Evolutionary conservation across 495 filamentous ascomycete species (phyloP).

Genomic region (Friedmanniomyces endolithicus): DNA sequence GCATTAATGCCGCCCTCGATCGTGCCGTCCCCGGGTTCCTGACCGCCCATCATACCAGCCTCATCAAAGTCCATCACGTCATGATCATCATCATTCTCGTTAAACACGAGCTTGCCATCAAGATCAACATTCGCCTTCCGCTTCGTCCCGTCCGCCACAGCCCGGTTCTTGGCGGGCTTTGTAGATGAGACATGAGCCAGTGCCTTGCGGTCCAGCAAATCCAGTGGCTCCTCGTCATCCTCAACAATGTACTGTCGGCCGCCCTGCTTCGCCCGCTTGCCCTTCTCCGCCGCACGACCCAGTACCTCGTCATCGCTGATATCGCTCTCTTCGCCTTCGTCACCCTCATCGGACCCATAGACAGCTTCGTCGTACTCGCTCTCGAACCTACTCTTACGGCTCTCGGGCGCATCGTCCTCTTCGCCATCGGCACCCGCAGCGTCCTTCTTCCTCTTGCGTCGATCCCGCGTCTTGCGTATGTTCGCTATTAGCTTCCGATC

Average conservation of each 20-base stretch:
- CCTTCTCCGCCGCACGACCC: conserved; percentile 34
- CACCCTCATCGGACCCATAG: conserved; percentile 68
- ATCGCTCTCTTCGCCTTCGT: conserved; percentile 29
- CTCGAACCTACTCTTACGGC: conserved; percentile 53
- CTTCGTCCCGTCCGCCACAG: conserved; percentile 25
- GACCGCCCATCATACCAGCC: conserved; percentile 39
- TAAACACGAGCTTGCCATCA: conserved; percentile 81
- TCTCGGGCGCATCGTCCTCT: conserved; percentile 20
- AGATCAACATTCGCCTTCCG: conserved; percentile 60
- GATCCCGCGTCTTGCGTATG: conserved; percentile 84
- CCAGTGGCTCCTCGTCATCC: conserved; percentile 82
- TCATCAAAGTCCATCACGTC: conserved; percentile 53
- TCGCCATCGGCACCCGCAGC: conserved; percentile 24
- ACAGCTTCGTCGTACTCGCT: conserved; percentile 92
- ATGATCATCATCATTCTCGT: conserved; percentile 40
- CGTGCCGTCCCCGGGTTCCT: conserved; percentile 31
- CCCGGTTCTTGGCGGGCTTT: conserved; percentile 52
- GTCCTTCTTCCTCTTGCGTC: conserved; percentile 73
- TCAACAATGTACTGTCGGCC: conserved; percentile 65
- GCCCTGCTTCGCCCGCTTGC: conserved; percentile 32
- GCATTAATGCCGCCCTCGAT: conserved; percentile 62
- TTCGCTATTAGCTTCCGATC: conserved; percentile 84
- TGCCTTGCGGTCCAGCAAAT: conserved; percentile 76
- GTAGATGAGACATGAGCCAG: conserved; percentile 88
- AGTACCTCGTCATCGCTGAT: conserved; percentile 32